Evolutionary conservation across 23 red algal species (phyloP).

Genomic region (Gracilariopsis chorda): DNA sequence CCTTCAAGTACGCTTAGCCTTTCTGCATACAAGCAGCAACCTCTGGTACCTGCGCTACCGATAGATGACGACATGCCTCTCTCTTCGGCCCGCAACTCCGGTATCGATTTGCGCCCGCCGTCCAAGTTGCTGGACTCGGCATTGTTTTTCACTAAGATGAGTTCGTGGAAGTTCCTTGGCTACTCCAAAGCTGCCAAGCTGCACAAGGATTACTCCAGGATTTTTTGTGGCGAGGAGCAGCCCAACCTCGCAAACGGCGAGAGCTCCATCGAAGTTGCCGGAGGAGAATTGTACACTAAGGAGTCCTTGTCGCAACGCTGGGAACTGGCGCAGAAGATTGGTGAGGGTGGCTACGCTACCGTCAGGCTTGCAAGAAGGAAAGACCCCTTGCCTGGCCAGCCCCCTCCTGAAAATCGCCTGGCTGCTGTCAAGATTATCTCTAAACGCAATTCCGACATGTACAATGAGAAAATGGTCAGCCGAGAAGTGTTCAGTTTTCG

Average conservation of each 20-base stretch:
- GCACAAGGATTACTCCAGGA: slow-evolving; percentile 51
- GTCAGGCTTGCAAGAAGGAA: slow-evolving; percentile 38
- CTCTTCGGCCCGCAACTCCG: neutral
- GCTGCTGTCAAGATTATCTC: slow-evolving; percentile 72
- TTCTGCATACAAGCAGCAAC: neutral
- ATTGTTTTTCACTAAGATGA: slow-evolving; percentile 38
- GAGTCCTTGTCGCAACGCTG: slow-evolving; percentile 37
- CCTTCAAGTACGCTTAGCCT: neutral
- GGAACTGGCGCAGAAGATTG: slow-evolving; percentile 41
- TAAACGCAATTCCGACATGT: slow-evolving; percentile 49
- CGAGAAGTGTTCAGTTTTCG: slow-evolving; percentile 64
- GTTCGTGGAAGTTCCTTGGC: slow-evolving; percentile 49
- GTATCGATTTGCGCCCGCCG: slow-evolving; percentile 39
- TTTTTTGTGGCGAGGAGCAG: slow-evolving; percentile 43
- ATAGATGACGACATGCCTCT: slow-evolving; percentile 27
- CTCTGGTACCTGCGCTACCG: neutral
- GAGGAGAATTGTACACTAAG: slow-evolving; percentile 42
- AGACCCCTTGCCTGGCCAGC: slow-evolving; percentile 8
- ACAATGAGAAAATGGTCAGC: slow-evolving; percentile 64
- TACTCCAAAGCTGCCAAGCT: slow-evolving; percentile 31
- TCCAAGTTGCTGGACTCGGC: slow-evolving; percentile 13
- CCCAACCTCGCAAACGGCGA: slow-evolving; percentile 25
- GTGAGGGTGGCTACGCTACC: slow-evolving; percentile 57
- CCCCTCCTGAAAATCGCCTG: slow-evolving; percentile 7
- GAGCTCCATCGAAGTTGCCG: slow-evolving; percentile 56